Evolutionary conservation across 1,284 basidiomycete species (phyloP).

Genomic region (Mycena citricolor): DNA sequence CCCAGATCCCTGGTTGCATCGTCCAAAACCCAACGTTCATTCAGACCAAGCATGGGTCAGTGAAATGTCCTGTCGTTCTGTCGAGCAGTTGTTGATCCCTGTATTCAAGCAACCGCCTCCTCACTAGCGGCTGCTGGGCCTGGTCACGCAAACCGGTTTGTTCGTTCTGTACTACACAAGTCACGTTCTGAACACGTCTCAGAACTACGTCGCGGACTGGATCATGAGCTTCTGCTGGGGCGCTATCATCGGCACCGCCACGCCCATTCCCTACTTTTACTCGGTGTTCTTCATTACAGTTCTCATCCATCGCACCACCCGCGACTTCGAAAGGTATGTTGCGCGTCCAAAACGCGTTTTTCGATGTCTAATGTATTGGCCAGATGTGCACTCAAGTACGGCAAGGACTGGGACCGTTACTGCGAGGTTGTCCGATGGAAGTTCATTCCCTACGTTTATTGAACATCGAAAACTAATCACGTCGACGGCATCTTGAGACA

Average conservation of each 20-base stretch:
- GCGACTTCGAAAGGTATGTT: conserved; percentile 85
- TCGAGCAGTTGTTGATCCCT: conserved; percentile 12
- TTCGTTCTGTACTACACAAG: conserved; percentile 13
- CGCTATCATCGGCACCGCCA: conserved; percentile 77
- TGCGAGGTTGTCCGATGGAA: conserved; percentile 85
- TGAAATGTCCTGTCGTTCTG: conserved; percentile 1
- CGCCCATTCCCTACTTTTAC: conserved; percentile 94
- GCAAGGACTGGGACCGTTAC: conserved; percentile 93
- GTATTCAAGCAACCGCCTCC: conserved; percentile 67
- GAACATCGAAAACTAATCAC: too few species aligned
- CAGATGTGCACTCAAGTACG: conserved; percentile 89
- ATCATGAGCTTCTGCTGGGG: conserved; percentile 91
- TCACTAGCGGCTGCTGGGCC: conserved; percentile 88
- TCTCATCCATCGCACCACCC: conserved; percentile 81
- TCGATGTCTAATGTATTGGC: not conserved
- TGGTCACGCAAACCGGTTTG: conserved; percentile 86
- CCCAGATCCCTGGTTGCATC: conserved; percentile 87
- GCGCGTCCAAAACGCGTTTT: not conserved
- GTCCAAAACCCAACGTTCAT: conserved; percentile 89
- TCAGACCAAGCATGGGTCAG: conserved; percentile 89
- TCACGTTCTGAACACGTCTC: conserved; percentile 8
- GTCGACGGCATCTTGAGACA: conserved; percentile 76
- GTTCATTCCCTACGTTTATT: conserved; percentile 80
- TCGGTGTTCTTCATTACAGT: conserved; percentile 91
- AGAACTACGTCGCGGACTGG: conserved; percentile 90